A percentile compares a stretch with the other conserved stretches of the same genome.
phyloP scores from a whole-genome alignment of 768 basidiomycete species.

The Leccinum subgranulosum region DNA sequence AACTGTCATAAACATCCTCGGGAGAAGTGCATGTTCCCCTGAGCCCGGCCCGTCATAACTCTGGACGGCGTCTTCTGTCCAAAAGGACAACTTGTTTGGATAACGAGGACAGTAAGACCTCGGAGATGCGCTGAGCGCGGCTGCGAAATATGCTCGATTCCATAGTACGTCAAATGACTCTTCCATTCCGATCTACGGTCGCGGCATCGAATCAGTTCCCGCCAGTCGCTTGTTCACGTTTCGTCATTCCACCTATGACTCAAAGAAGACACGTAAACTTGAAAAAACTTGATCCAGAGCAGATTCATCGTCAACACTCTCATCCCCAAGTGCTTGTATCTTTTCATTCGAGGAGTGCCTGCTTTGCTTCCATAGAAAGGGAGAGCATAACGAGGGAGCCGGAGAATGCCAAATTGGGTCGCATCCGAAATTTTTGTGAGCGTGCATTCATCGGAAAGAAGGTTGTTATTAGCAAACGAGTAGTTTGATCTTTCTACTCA shows the following conservation, averaged over 20 bases:
- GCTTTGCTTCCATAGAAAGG: conserved; percentile 40
- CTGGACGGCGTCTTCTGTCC: not conserved
- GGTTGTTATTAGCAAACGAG: not conserved
- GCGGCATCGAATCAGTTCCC: not conserved
- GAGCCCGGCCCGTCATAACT: not conserved
- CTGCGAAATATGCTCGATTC: conserved; percentile 43
- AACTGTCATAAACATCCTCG: conserved; percentile 37
- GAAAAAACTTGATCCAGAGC: conserved; percentile 33
- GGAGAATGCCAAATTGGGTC: conserved; percentile 11
- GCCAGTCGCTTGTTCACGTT: not conserved
- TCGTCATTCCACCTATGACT: not conserved
- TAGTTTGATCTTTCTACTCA: not conserved
- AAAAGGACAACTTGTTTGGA: conserved; percentile 23
- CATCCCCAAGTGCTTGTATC: conserved; percentile 32
- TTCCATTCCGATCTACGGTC: not conserved
- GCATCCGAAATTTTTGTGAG: not conserved
- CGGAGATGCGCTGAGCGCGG: conserved; percentile 46
- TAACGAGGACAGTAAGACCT: conserved; percentile 55
- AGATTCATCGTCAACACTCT: conserved; percentile 17
- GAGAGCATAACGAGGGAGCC: conserved; percentile 43
- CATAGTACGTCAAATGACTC: conserved; percentile 25
- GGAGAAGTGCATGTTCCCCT: conserved; percentile 36
- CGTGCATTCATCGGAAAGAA: not conserved
- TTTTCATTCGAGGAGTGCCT: conserved; percentile 41
- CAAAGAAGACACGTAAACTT: not conserved